Evolutionary conservation across 176 grass and related monocot species (phyloP), one percentile per base, ranked within the genome.

Genomic region (Triticum turgidum): DNA sequence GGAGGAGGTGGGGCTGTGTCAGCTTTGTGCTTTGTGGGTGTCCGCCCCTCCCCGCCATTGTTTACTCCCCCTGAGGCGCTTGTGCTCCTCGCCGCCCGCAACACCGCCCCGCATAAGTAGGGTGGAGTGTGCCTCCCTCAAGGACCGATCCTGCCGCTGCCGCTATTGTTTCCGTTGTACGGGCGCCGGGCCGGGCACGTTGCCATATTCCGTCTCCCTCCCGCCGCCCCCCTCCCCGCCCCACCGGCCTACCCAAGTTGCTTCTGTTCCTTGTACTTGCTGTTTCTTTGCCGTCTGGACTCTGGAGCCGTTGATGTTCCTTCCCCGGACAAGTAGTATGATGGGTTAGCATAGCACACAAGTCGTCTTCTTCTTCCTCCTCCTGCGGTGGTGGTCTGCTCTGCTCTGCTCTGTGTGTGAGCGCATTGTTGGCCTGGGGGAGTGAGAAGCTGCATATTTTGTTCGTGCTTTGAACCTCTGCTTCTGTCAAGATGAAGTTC

Each of bases 401-500:
- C 12, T 49, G 3, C 35, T 37, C 35, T 37, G 35, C 29, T 30
- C 29, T 30, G 29, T 37, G 35, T 37, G 35, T 37, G 35, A 37
- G 22, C 3, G 63, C 83, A 61, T 86, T 73, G 89, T 86, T 74
- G 89, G 73, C 25, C 82, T 45, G 47, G 44, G 71, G 37, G 59
- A 41, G 61, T 34, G 39, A 21, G 29, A 80, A 64, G 51, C 39
- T 80, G 58, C 18, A 21, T 30, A 30, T 30, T 30, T 6, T 34
- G 20, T 42, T 49, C 79, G 37, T 51, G 24, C 69, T 86, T 77
- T 39, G 3, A 27, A n/a, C 24, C 70, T 45, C 64, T 20, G 18
- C 7, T 58, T 73, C 42, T 83, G 76, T 56, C 88, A 83, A 64
- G 86, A 98, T 98, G 97, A 98, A 98, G 92, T 98, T 98, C 86